Evolutionary conservation across 345 rosid species (phyloP), one percentile per base, ranked within the genome.

Genomic region (Aquilaria malaccensis): DNA sequence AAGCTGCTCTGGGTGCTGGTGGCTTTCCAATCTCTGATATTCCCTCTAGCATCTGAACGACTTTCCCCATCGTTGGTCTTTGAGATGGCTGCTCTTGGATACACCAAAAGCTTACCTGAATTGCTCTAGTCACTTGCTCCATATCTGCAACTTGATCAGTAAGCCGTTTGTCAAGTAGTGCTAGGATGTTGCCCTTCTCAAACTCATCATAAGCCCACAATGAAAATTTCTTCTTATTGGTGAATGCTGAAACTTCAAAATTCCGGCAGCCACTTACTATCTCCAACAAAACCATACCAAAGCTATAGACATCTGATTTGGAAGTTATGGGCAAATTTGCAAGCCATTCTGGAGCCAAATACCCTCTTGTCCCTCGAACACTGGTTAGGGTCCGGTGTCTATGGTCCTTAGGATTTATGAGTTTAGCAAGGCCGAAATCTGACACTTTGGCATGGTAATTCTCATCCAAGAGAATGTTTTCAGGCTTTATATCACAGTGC

Each of bases 11-110:
- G 2, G 83, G 87, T 43, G 81, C 74, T 1, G 83, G 82, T 0
- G 88, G 88, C 51, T 37, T 74, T 68, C 73, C 77, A 49, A 79
- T 77, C 58, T 80, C 83, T 7, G 60, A 31, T 4, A 81, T 68
- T 58, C 89, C 87, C 55, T 86, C 87, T 1, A 86, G 71, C 89
- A 81, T 79, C 70, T 71, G 81, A 61, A 83, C 85, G 5, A 83
- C 77, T 54, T 65, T 77, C 54, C 87, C 76, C 89, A 81, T 83
- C 55, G 43, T 73, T 50, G 89, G 93, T 51, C 89, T 76, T 50
- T 57, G 81, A 65, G 82, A 76, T n/a, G 80, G 83, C 14, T 71
- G 78, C 46, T 77, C 77, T 52, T 81, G 89, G 41, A 78, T 58
- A 76, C 93, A 86, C 85, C 89, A 81, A 50, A 82, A 82, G 54